Percentiles rank a stretch among this genome's conserved stretches.
Evolutionary conservation across 176 grass and related monocot genomes (phyloP).

Genomic region (Bothriochloa decipiens): DNA sequence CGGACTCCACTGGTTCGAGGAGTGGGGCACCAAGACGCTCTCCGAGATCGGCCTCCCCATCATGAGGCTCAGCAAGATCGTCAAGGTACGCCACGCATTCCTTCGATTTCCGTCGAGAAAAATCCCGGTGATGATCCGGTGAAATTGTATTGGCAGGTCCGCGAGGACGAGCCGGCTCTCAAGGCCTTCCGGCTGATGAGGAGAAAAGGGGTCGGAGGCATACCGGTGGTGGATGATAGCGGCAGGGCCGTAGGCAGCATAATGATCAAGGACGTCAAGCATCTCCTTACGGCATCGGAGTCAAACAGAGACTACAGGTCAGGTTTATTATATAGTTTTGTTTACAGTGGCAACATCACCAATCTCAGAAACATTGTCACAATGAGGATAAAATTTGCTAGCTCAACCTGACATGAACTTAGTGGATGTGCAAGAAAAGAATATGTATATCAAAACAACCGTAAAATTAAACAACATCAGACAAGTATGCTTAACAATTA

Average conservation of each 20-base stretch:
- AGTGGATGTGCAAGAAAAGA: neutral
- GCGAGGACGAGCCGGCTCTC: slow-evolving; percentile 83
- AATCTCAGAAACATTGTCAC: neutral
- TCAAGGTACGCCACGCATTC: slow-evolving; percentile 50
- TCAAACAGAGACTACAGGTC: slow-evolving; percentile 87
- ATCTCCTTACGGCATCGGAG: slow-evolving; percentile 81
- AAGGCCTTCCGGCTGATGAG: slow-evolving; percentile 91
- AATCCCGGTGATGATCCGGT: neutral
- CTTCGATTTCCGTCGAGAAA: neutral
- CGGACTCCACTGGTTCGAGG: slow-evolving; percentile 90
- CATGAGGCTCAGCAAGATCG: slow-evolving; percentile 61
- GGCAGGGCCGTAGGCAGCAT: slow-evolving; percentile 80
- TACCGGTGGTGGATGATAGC: slow-evolving; percentile 74
- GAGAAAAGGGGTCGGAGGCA: slow-evolving; percentile 76
- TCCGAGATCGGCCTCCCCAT: slow-evolving; percentile 76
- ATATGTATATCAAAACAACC: too few relatives aligned
- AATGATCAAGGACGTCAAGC: slow-evolving; percentile 94
- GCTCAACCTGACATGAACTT: too few relatives aligned
- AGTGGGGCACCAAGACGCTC: slow-evolving; percentile 89
- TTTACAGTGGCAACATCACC: neutral
- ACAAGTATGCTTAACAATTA: neutral
- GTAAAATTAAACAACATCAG: neutral
- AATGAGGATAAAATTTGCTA: too few relatives aligned
- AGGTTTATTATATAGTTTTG: too few relatives aligned
- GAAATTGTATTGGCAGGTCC: slow-evolving; percentile 51